These are phyloP conservation scores for Petrea volubilis DNA, from an alignment of 257 asterid genomes.

Conservation along the genomic window DNA sequence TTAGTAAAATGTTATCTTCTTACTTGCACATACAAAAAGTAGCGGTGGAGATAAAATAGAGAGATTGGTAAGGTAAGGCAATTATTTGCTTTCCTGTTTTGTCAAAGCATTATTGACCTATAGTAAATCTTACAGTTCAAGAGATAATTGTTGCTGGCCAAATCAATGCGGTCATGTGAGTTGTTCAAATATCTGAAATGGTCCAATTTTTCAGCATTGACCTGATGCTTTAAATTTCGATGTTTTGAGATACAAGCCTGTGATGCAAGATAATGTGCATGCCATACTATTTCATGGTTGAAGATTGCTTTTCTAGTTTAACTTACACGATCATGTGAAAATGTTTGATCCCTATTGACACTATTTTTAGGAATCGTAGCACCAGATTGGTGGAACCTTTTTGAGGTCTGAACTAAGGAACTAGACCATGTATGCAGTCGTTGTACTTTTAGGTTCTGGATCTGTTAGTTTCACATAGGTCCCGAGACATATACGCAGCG, in stretches of 20 bases:
- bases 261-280: neutral
- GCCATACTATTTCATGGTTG: neutral
- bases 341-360: neutral
- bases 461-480: too few species aligned
- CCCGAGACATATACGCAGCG: too few species aligned
- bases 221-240: neutral
- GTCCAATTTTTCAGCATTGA: neutral
- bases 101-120: neutral
- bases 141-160: neutral
- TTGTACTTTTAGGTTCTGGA: neutral
- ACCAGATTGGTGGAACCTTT: neutral
- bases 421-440: neutral
- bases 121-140: neutral
- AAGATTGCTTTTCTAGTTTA: slow-evolving; percentile 4
- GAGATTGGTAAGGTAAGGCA: slow-evolving; percentile 49
- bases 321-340: neutral
- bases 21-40: slow-evolving; percentile 67
- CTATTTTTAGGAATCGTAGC: neutral
- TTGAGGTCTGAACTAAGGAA: neutral
- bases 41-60: slow-evolving; percentile 54
- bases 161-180: neutral
- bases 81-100: neutral
- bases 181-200: neutral
- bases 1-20: too few species aligned
- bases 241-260: neutral